Evolutionary conservation across 2,329 filamentous ascomycete species (phyloP), one percentile per base, ranked within the genome.

Genomic region (Fonsecaea pedrosoi): DNA sequence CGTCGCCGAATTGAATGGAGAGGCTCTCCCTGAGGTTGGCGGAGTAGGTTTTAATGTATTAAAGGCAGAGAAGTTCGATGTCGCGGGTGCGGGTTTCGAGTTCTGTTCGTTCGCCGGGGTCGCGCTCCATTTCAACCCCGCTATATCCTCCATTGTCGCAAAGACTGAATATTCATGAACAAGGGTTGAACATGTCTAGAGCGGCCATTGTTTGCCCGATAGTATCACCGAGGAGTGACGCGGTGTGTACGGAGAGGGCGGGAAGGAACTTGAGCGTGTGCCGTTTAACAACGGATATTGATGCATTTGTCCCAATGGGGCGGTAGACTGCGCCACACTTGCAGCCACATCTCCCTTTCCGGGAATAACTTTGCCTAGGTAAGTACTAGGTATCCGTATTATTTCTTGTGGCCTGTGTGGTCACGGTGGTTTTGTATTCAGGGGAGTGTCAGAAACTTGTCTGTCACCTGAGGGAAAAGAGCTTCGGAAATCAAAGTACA

Each of bases 141-240:
- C 80, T 45, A 83, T 75, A 69, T 83, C 82, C 59, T 83, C 81
- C 82, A 83, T 83, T 62, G 64, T 64, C 59, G 61, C 56, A 21
- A 59, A 7, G 53, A 42, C 25, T 25, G 48, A 10, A 35, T 48
- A 8, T 38, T 65, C 53, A 66, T 64, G 35, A 66, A 58, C 4
- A 55, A 25, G 32, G n/a, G 32, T 10, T 21, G 32, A 30, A 53
- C 18, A 1, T 34, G 25, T 54, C 30, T 21, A 6, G 12, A 9
- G 38, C 7, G 34, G 48, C 18, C 54, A 60, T 54, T 2, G 18
- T 32, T 56, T n/a, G 48, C 25, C 37, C 42, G 21, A 15, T 25
- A 32, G 37, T 48, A 42, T 34, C 25, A 45, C 34, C 32, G 38
- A 30, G 48, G 13, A 18, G 21, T 35, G 32, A 30, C 8, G 35